Evolutionary conservation across 495 filamentous ascomycete genomes (phyloP).

Genomic region (Neurospora sp.): DNA sequence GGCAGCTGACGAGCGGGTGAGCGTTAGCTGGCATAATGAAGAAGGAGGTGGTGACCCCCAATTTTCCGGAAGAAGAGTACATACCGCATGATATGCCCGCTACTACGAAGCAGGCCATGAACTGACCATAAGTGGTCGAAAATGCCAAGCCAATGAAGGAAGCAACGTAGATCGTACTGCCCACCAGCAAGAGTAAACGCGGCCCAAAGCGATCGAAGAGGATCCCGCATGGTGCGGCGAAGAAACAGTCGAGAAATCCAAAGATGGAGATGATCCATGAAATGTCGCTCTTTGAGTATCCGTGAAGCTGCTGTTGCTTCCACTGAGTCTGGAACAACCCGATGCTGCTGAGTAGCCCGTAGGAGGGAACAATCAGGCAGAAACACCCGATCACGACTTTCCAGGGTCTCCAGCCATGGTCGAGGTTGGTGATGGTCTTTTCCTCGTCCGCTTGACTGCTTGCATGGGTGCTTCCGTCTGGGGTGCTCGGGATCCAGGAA

Average conservation of each 20-base stretch:
- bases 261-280: slow-evolving; percentile 26
- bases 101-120: slow-evolving; percentile 19
- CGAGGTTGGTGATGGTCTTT: not conserved
- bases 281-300: slow-evolving; percentile 8
- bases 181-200: slow-evolving; percentile 9
- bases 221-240: slow-evolving; percentile 11
- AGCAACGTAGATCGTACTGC: slow-evolving; percentile 9
- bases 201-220: slow-evolving; percentile 16
- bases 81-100: slow-evolving; percentile 17
- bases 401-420: slow-evolving; percentile 15
- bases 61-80: not conserved
- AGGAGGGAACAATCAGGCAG: slow-evolving; percentile 15
- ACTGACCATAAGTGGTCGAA: slow-evolving; percentile 13
- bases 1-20: slow-evolving; percentile 4
- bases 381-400: slow-evolving; percentile 19
- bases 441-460: not conserved
- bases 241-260: slow-evolving; percentile 19
- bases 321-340: slow-evolving; percentile 23
- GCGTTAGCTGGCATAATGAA: not conserved
- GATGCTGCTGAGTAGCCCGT: slow-evolving; percentile 21
- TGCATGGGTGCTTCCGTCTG: not conserved
- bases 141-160: slow-evolving; percentile 20
- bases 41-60: not conserved
- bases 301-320: slow-evolving; percentile 11
- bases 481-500: slow-evolving; percentile 1